Evolutionary conservation across 495 filamentous ascomycete species (phyloP).

Genomic region (Hamigera avellanea): DNA sequence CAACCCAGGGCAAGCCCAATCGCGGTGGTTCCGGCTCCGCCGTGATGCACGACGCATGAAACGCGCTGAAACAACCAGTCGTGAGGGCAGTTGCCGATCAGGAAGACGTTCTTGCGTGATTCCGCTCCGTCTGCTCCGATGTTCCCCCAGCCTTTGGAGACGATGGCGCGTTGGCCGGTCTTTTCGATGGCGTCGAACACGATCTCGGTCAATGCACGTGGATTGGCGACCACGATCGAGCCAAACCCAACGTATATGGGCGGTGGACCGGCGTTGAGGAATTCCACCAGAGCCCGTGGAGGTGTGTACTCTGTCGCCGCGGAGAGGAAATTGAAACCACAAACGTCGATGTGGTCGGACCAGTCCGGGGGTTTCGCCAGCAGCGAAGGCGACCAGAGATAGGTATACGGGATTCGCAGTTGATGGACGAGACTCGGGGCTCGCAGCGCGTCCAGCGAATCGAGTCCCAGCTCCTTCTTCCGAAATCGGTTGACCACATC

Average conservation of each 20-base stretch:
- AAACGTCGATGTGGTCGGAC: slow-evolving; percentile 57
- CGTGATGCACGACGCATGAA: slow-evolving; percentile 68
- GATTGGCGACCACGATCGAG: slow-evolving; percentile 71
- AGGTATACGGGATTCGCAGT: slow-evolving; percentile 63
- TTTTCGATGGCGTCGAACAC: slow-evolving; percentile 58
- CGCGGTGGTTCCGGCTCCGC: slow-evolving; percentile 73
- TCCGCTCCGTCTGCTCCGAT: slow-evolving; percentile 48
- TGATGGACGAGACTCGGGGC: slow-evolving; percentile 53
- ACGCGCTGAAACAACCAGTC: slow-evolving; percentile 76
- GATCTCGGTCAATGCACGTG: slow-evolving; percentile 48
- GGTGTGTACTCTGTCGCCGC: slow-evolving; percentile 54
- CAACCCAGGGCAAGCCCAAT: slow-evolving; percentile 56
- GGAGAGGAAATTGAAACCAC: slow-evolving; percentile 65
- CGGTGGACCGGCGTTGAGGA: slow-evolving; percentile 53
- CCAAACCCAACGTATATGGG: slow-evolving; percentile 79
- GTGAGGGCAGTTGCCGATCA: slow-evolving; percentile 69
- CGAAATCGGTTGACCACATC: slow-evolving; percentile 67
- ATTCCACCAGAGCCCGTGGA: slow-evolving; percentile 45
- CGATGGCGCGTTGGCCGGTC: slow-evolving; percentile 57
- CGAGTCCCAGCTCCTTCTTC: slow-evolving; percentile 51
- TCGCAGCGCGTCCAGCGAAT: slow-evolving; percentile 54
- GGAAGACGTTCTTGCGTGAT: slow-evolving; percentile 56
- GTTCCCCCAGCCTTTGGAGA: slow-evolving; percentile 75
- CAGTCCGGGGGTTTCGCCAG: slow-evolving; percentile 72
- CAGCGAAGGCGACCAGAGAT: slow-evolving; percentile 73